Percentiles rank a stretch among this genome's conserved stretches.
Evolutionary conservation across 495 filamentous ascomycete genomes (phyloP).

Genomic region (Tuber umbilicatum): DNA sequence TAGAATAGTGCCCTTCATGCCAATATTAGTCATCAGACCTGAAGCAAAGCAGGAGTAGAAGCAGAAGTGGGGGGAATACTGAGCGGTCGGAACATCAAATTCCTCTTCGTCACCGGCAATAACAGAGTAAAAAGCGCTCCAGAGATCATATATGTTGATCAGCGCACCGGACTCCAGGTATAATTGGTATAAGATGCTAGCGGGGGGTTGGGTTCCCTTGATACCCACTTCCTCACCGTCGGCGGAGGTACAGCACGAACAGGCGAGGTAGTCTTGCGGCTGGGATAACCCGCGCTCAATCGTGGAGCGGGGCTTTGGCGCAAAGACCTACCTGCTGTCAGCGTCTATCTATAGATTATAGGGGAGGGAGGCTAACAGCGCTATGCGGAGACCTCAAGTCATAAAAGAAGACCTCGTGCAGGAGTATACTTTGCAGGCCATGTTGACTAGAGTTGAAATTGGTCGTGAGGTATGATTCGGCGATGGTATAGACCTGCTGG

Average conservation of each 20-base stretch:
- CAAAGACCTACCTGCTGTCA: constrained; percentile 53
- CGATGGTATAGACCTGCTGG: constrained; percentile 53
- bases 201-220: constrained; percentile 63
- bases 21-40: constrained; percentile 39
- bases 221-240: constrained; percentile 43
- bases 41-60: not conserved
- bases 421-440: constrained; percentile 57
- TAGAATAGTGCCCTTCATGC: constrained; percentile 68
- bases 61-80: constrained; percentile 13
- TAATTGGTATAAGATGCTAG: constrained; percentile 78
- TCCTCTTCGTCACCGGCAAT: constrained; percentile 58
- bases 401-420: constrained; percentile 78
- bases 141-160: constrained; percentile 83
- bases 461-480: constrained; percentile 51
- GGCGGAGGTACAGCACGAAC: constrained; percentile 55
- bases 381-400: constrained; percentile 71
- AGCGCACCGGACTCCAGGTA: constrained; percentile 83
- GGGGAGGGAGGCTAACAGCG: constrained; percentile 45
- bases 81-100: constrained; percentile 43
- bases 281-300: constrained; percentile 72
- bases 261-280: constrained; percentile 82
- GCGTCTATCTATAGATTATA: not conserved
- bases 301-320: constrained; percentile 67
- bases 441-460: constrained; percentile 40
- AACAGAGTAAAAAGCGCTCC: constrained; percentile 76